Base-by-base conservation (phyloP, 108 stramenopile species). In the Conticribra weissflogii region DNA sequence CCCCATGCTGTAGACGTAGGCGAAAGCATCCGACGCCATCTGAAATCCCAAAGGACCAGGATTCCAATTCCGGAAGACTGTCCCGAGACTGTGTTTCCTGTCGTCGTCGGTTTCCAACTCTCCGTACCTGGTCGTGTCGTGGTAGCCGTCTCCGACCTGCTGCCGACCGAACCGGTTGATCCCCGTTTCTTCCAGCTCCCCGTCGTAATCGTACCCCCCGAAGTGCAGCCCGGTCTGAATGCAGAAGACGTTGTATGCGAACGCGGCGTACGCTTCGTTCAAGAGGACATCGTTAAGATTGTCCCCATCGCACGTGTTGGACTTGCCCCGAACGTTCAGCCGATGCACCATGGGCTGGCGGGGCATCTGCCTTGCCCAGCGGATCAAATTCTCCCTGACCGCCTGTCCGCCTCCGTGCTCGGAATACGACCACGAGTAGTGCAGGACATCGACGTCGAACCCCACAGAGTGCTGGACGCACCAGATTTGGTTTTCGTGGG, bases 31-130 rank as follows among this genome's bases (percentile, higher is more conserved):
- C 21, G 81, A 30, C 15, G 81, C 72, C 45, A 72, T 71, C 45
- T 85, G 81, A 66, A 82, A 82, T 12, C 84, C 84, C 4, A 85
- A 58, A 14, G 84, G 84, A 23, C 84, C 84, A 3, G 84, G 84
- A 63, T 85, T 81, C 81, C 84, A 85, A 44, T 85, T 85, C n/a
- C 84, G 33, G 19, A 55, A 82, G 2, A 85, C 81, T 1, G 72
- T 77, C 15, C 84, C 84, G 21, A 85, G 56, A 27, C 80, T 81
- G 16, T 71, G 57, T 34, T 53, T 78, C 23, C 84, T 22, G 4
- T 78, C 75, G 41, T 76, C 78, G 18, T 76, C 74, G 8, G 63
- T 46, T 5, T 71, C 7, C 29, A 62, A 29, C 49, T 83, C 78
- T 12, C 82, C 82, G 66, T 83, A 83, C 52, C 82, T 47, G 4